A percentile compares a stretch with the other conserved stretches of the same genome.
Evolutionary conservation across 495 filamentous ascomycete species (phyloP).

Genomic region (Aspergillus bertholletiae): DNA sequence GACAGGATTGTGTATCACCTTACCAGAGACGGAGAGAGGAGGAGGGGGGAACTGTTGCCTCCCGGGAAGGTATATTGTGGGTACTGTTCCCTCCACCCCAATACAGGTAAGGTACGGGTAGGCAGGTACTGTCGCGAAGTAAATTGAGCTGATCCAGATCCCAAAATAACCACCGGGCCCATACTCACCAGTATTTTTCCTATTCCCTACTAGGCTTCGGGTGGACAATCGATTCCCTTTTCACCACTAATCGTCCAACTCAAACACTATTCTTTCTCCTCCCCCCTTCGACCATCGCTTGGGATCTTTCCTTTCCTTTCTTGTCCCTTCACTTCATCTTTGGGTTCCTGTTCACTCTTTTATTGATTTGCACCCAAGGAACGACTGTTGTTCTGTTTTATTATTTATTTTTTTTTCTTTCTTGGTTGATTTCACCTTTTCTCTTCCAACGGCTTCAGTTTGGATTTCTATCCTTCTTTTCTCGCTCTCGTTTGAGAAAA

Average conservation of each 20-base stretch:
- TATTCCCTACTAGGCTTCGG: constrained; percentile 10
- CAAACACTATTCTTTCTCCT: constrained; percentile 12
- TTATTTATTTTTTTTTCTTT: background rate
- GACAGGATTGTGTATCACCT: background rate
- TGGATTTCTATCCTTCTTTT: constrained; percentile 20
- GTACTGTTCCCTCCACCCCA: background rate
- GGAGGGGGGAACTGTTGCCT: background rate
- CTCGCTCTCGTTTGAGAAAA: constrained; percentile 25
- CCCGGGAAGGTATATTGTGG: background rate
- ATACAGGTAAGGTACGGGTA: constrained; percentile 8
- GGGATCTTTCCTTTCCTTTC: constrained; percentile 26
- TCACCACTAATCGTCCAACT: constrained; percentile 24
- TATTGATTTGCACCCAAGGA: constrained; percentile 8
- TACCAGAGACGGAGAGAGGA: background rate
- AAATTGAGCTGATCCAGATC: constrained; percentile 23
- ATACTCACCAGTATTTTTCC: constrained; percentile 23
- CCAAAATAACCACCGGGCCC: constrained; percentile 42
- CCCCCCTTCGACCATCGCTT: constrained; percentile 24
- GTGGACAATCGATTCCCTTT: constrained; percentile 33
- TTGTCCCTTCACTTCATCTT: constrained; percentile 25
- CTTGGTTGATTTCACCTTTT: background rate
- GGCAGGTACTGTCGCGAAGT: constrained; percentile 13
- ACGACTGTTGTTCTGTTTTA: background rate
- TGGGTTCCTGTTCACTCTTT: constrained; percentile 25
- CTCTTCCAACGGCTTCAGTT: constrained; percentile 12